Conservation (phyloP, 148 eudicot species). For the Vaccinium corymbosum region DNA sequence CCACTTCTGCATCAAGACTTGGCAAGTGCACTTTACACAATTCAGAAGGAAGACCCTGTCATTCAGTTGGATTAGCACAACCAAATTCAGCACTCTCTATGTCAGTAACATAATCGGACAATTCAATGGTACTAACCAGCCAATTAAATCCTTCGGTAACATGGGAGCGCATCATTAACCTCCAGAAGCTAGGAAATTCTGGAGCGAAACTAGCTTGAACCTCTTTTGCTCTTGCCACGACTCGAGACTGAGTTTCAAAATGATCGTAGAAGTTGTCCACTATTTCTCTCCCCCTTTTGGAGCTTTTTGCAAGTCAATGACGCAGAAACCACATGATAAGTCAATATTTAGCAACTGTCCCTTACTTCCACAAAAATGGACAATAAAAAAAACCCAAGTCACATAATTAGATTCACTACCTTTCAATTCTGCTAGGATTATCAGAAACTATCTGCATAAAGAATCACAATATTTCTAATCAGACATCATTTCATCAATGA, state of each 20-base stretch:
- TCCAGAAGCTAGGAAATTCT: not conserved
- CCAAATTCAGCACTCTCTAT: not conserved
- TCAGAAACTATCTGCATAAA: conserved; percentile 9
- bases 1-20: not conserved
- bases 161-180: not conserved
- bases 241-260: not conserved
- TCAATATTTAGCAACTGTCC: not conserved
- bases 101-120: not conserved
- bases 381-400: not conserved
- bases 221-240: not conserved
- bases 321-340: not conserved
- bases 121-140: not conserved
- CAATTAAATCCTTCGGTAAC: not conserved
- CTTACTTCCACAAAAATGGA: not conserved
- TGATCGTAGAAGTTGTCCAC: not conserved
- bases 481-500: not conserved
- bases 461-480: not conserved
- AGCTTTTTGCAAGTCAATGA: not conserved
- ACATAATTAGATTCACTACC: conserved; percentile 8
- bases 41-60: conserved; percentile 25
- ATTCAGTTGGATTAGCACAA: not conserved
- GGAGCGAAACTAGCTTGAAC: not conserved
- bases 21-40: conserved; percentile 21
- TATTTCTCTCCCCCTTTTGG: not conserved
- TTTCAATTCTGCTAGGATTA: not conserved